A percentile compares a stretch with the other conserved stretches of the same genome.
phyloP scores from a whole-genome alignment of 1,284 basidiomycete genomes.

The Ceratobasidium sp. region DNA sequence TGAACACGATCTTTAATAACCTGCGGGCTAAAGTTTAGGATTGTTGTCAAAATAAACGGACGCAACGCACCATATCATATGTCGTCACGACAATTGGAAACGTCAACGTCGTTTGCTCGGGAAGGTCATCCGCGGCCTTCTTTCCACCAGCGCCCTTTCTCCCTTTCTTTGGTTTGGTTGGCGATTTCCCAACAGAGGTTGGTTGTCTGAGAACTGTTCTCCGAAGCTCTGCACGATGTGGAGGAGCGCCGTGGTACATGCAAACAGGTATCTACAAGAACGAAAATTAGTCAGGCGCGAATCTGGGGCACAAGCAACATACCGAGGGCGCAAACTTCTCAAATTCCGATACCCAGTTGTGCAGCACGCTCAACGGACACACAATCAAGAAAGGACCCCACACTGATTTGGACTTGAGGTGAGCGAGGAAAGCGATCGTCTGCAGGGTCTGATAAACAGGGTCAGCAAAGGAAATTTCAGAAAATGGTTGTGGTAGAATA shows the following conservation, averaged over 20 bases:
- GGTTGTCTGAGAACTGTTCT: constrained; percentile 63
- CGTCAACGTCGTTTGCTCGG: constrained; percentile 43
- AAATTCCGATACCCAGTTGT: constrained; percentile 94
- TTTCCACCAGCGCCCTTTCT: constrained; percentile 43
- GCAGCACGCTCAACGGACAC: constrained; percentile 90
- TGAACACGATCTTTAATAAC: constrained; percentile 84
- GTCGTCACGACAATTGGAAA: constrained; percentile 91
- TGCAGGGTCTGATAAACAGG: constrained; percentile 78
- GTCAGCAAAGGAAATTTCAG: not conserved
- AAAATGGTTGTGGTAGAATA: not conserved
- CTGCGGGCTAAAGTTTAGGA: not conserved
- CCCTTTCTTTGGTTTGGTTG: constrained; percentile 39
- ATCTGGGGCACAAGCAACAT: constrained; percentile 51
- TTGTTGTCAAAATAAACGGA: not conserved
- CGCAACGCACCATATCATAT: constrained; percentile 75
- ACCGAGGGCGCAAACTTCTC: constrained; percentile 82
- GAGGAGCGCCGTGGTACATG: constrained; percentile 89
- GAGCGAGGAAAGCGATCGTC: constrained; percentile 92
- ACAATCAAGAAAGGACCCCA: constrained; percentile 89
- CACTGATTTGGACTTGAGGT: constrained; percentile 81
- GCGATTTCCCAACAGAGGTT: constrained; percentile 50
- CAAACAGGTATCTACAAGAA: constrained; percentile 79
- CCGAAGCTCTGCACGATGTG: constrained; percentile 82
- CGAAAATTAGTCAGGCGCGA: constrained; percentile 9
- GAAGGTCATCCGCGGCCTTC: constrained; percentile 24